A percentile compares a stretch with the other conserved stretches of the same genome.
Evolutionary conservation across 495 filamentous ascomycete species (phyloP).

Genomic region (Penicillium coffeae): DNA sequence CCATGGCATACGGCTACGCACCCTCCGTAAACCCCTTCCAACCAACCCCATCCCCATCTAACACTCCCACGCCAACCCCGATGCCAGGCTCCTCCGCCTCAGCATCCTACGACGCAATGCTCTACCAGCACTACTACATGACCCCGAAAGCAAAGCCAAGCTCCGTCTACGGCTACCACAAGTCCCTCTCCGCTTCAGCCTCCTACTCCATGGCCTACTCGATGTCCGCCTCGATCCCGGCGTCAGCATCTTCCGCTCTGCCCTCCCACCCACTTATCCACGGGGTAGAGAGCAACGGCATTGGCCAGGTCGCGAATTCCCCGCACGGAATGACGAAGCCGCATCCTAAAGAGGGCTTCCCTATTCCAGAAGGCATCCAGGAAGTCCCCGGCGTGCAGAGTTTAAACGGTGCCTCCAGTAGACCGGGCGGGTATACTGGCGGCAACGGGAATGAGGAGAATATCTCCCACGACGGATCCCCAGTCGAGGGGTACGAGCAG

Average conservation of each 20-base stretch:
- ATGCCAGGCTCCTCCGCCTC: background rate
- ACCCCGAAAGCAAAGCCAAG: background rate
- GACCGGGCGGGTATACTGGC: background rate
- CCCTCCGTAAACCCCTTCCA: background rate
- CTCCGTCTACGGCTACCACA: background rate
- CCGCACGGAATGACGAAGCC: background rate
- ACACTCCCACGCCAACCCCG: background rate
- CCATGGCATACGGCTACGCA: background rate
- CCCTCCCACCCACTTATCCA: background rate
- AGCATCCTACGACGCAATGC: background rate
- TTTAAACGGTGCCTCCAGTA: background rate
- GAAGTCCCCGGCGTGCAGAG: background rate
- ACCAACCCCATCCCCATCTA: background rate
- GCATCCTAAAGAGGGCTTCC: background rate
- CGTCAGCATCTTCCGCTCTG: background rate
- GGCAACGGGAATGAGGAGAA: constrained; percentile 1
- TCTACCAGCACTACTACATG: background rate
- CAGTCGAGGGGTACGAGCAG: background rate
- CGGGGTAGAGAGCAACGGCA: too few species aligned
- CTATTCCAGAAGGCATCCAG: background rate
- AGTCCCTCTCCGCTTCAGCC: background rate
- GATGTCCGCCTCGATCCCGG: background rate
- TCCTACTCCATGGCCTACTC: background rate
- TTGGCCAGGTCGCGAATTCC: background rate
- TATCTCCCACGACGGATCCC: background rate